Base-by-base conservation (phyloP, 768 basidiomycete genomes). In the Amanita polypyramis region DNA sequence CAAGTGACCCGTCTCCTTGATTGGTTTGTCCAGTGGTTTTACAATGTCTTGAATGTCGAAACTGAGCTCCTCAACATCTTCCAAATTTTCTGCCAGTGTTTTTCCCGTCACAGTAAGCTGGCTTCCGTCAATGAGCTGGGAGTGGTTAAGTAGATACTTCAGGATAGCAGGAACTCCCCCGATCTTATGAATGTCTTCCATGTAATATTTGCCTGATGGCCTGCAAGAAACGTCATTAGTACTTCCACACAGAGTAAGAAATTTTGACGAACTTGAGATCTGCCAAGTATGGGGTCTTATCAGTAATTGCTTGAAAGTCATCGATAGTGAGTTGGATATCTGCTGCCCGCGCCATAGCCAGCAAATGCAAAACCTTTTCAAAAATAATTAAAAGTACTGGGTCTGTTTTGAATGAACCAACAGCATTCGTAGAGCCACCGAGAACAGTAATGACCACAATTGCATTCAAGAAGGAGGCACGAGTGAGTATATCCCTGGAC, bases 21-120 rank as follows among this genome's bases (percentile, higher is more conserved):
- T 85, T 8, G 93, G 89, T 58, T 90, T 75, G 21, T 74, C 73
- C 37, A 93, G 63, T 35, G 68, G 76, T 52, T 74, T 70, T 45
- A 97, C 73, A 48, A 97, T 77, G 55, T 91, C 81, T 62, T 95
- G 93, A 25, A 63, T 72, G 17, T 73, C 72, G 55, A 90, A 87
- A 29, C 79, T 73, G 11, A 78, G 76, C 52, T 88, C 86, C 27
- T 71, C 60, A 6, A 84, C 87, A 58, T 89, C 86, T 55, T 69
- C 80, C 29, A 93, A 72, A 63, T 96, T 95, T 64, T 93, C 80
- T 11, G 86, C 85, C 34, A 96, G 69, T 2, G 91, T 93, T 66
- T 82, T 89, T 45, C 93, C 93, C 10, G 92, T 96, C 35, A 95
- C 86, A 30, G 93, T 97, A 62, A 92, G 66, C 56, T 86, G 84